phyloP scores from a whole-genome alignment of 2,329 filamentous ascomycete species.

The Magnaporthiopsis rhizophila region DNA sequence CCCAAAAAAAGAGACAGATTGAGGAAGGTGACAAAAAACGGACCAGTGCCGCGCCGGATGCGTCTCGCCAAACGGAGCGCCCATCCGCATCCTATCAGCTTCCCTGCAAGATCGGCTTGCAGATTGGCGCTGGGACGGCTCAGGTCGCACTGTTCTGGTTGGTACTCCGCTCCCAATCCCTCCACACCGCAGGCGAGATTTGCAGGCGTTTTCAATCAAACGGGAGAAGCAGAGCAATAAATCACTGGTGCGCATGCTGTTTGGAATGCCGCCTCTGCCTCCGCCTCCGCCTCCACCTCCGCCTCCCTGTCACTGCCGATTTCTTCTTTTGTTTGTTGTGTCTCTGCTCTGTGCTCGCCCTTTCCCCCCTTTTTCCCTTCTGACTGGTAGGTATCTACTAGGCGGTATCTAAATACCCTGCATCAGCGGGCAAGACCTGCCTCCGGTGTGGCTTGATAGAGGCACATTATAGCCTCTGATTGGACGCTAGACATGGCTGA shows the following conservation, averaged over 20 bases:
- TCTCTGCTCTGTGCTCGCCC: neutral
- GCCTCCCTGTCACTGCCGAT: neutral
- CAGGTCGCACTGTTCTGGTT: constrained; percentile 2
- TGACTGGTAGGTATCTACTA: neutral
- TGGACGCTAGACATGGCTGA: neutral
- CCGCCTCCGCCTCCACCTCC: neutral
- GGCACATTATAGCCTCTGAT: neutral
- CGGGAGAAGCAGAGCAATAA: neutral
- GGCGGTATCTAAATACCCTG: too few relatives aligned
- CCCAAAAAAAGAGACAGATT: neutral
- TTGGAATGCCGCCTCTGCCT: neutral
- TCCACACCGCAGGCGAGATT: constrained; percentile 2
- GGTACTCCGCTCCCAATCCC: constrained; percentile 3
- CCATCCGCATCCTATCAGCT: neutral
- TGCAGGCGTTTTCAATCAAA: constrained; percentile 1
- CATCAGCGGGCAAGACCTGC: neutral
- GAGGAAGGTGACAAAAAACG: neutral
- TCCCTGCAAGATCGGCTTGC: neutral
- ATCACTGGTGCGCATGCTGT: neutral
- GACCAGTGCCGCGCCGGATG: constrained; percentile 1
- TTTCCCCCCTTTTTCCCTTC: neutral
- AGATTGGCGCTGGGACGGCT: neutral
- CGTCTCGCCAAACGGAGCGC: constrained; percentile 1
- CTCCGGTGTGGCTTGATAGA: neutral
- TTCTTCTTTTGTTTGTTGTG: neutral